phyloP scores from a whole-genome alignment of 768 basidiomycete genomes.

The Termitomyces bulborhizus region DNA sequence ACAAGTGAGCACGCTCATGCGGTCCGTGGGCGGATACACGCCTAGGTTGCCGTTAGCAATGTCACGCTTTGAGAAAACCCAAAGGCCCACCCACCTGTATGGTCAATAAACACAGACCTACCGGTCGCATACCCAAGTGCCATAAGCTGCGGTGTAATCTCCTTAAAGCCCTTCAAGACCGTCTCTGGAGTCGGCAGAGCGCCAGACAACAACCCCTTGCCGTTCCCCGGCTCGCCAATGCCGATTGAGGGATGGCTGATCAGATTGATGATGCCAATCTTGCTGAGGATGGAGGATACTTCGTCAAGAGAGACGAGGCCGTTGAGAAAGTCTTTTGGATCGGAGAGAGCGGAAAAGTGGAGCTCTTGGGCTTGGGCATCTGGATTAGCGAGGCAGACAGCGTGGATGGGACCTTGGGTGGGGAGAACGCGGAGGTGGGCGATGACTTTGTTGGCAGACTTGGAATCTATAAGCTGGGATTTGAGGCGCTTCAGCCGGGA shows the following conservation, averaged over 20 bases:
- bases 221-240: constrained; percentile 67
- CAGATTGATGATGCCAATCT: constrained; percentile 58
- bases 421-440: constrained; percentile 62
- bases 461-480: constrained; percentile 57
- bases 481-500: constrained; percentile 61
- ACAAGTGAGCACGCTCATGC: constrained; percentile 79
- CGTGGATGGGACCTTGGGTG: constrained; percentile 60
- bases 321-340: constrained; percentile 23
- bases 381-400: constrained; percentile 61
- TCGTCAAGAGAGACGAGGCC: constrained; percentile 46
- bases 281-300: constrained; percentile 44
- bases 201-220: constrained; percentile 62
- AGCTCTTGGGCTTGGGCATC: constrained; percentile 58
- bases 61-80: background rate
- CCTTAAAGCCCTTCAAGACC: constrained; percentile 58
- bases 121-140: constrained; percentile 75
- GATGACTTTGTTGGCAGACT: constrained; percentile 66
- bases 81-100: constrained; percentile 40
- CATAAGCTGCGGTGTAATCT: constrained; percentile 75
- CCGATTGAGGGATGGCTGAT: constrained; percentile 59
- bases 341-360: constrained; percentile 47
- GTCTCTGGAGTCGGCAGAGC: constrained; percentile 72
- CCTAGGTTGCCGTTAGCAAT: constrained; percentile 23
- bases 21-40: constrained; percentile 66
- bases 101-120: constrained; percentile 55